A percentile compares a stretch with the other conserved stretches of the same genome.
phyloP scores from a whole-genome alignment of 2,329 filamentous ascomycete species.

The Orbilia javanica region DNA sequence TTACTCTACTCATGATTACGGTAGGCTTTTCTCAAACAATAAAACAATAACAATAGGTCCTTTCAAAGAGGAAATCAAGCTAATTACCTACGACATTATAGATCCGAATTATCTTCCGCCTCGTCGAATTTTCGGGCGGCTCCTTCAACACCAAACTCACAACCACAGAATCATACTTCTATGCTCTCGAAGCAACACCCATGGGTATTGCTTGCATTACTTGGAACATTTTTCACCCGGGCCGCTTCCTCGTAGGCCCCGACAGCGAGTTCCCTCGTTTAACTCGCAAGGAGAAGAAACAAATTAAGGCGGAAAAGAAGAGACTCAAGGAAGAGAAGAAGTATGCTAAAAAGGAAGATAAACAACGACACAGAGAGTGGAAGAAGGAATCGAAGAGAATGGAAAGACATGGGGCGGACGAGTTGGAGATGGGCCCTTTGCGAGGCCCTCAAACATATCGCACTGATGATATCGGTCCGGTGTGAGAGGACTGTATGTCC shows the following conservation, averaged over 20 bases:
- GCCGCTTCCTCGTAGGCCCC: conserved; percentile 67
- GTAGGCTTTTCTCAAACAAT: conserved; percentile 60
- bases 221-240: conserved; percentile 69
- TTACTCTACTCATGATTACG: conserved; percentile 65
- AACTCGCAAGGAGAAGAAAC: conserved; percentile 67
- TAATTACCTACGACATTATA: conserved; percentile 59
- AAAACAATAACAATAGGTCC: background rate
- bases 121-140: conserved; percentile 71
- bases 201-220: conserved; percentile 69
- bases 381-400: conserved; percentile 12
- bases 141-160: conserved; percentile 64
- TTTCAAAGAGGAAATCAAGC: background rate
- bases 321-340: conserved; percentile 61
- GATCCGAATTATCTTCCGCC: conserved; percentile 73
- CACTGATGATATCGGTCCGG: conserved; percentile 7
- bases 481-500: background rate
- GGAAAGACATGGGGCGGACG: background rate
- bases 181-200: conserved; percentile 70
- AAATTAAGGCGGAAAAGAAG: conserved; percentile 65
- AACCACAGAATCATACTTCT: conserved; percentile 70
- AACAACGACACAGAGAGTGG: conserved; percentile 58
- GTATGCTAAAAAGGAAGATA: conserved; percentile 62
- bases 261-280: conserved; percentile 67
- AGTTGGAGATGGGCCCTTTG: conserved; percentile 42
- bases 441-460: background rate